These are phyloP conservation scores for Umbelopsis sp. DNA, from an alignment of 371 early-diverging fungal species.

Conservation along the genomic window DNA sequence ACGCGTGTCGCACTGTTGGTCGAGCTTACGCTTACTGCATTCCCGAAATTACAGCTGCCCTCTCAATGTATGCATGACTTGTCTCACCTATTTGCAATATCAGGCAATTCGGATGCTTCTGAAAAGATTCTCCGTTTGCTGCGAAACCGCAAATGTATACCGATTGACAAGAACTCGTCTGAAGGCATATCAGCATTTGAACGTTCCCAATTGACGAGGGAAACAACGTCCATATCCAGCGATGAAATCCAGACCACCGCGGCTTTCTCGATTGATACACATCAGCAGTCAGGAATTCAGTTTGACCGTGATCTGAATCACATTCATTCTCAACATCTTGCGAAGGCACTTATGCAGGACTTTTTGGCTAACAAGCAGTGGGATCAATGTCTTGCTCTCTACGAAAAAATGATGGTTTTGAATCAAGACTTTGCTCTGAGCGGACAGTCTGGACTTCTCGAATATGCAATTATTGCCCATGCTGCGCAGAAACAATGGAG, in stretches of 20 bases:
- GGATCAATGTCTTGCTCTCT: conserved; percentile 1
- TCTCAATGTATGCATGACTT: conserved; percentile 10
- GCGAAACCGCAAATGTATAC: background rate
- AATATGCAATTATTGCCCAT: conserved; percentile 10
- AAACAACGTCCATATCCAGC: background rate
- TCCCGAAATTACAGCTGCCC: background rate
- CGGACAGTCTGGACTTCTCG: background rate
- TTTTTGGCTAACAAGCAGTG: conserved; percentile 8
- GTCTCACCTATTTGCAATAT: conserved; percentile 3
- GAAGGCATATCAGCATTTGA: background rate
- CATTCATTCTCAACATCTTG: conserved; percentile 4
- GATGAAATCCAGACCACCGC: background rate
- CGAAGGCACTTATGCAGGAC: background rate
- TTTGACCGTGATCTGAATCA: background rate
- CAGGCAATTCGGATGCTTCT: background rate
- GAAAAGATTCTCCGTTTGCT: background rate
- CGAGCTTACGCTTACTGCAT: background rate
- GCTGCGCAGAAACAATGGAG: background rate
- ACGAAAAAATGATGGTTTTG: conserved; percentile 3
- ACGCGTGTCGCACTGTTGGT: background rate
- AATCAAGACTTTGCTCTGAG: conserved; percentile 4
- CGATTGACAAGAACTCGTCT: background rate
- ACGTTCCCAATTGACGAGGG: background rate
- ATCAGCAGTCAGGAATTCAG: background rate
- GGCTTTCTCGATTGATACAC: background rate